Evolutionary conservation across 2,329 filamentous ascomycete species (phyloP), one percentile per base, ranked within the genome.

Genomic region (Sporothrix pseudoabietina): DNA sequence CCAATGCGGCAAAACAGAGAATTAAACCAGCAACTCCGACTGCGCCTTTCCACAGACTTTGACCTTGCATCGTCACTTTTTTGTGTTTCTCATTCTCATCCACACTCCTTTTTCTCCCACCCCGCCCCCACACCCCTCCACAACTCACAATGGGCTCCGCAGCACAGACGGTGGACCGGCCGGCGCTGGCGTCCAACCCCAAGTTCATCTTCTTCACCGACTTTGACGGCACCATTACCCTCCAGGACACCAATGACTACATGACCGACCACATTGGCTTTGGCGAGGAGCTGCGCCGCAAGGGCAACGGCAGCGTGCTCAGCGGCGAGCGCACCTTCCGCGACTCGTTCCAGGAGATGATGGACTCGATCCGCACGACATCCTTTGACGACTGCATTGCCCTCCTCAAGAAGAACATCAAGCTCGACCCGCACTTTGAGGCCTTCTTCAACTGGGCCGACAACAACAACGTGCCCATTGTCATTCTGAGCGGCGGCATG

Each of bases 191-290:
- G 78, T 89, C 86, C 73, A 90, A 92, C 81, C 94, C 94, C 70
- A 92, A 94, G 83, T 92, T 93, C 85, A 94, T 99, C 85, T 98
- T 99, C 88, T 98, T 98, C 86, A 97, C 94, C 78, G 96, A 99
- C 84, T 98, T 98, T 81, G 96, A 99, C 83, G 96, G 96, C 79
- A 98, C 94, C 71, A 95, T 98, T 81, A 98, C 95, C 68, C 87
- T 86, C 72, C 85, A 87, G 78, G 89, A 91, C 82, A 88, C 85
- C 80, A 91, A 90, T 80, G 88, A 89, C 82, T 88, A 82, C 82
- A 85, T 95, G 89, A 98, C 94, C 73, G 96, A 98, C 85, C 96
- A 93, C 83, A 87, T 98, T 75, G 96, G 96, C 75, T 97, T 91
- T 80, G 96, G 96, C 69, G 79, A 82, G 39, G 89, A 88, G 75